Evolutionary conservation across 2,329 filamentous ascomycete species (phyloP).

Genomic region (Periconia sp.): DNA sequence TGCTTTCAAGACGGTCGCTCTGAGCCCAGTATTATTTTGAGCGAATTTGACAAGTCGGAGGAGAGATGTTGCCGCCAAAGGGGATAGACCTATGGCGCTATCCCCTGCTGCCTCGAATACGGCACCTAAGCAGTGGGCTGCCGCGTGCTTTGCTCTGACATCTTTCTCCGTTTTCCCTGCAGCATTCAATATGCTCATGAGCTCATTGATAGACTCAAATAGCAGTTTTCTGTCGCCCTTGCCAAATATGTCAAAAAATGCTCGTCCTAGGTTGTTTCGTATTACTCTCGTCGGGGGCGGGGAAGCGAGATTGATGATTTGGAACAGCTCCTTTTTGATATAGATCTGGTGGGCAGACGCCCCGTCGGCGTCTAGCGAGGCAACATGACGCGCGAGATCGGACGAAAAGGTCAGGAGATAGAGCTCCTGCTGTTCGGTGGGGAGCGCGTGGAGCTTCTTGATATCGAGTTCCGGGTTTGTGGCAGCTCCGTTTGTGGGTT

Average conservation of each 20-base stretch:
- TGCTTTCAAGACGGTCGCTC: slow-evolving; percentile 77
- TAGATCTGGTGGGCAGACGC: slow-evolving; percentile 88
- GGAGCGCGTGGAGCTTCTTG: slow-evolving; percentile 84
- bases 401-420: slow-evolving; percentile 90
- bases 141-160: slow-evolving; percentile 81
- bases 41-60: slow-evolving; percentile 82
- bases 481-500: slow-evolving; percentile 44
- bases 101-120: slow-evolving; percentile 93
- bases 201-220: slow-evolving; percentile 92
- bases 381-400: slow-evolving; percentile 80
- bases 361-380: slow-evolving; percentile 74
- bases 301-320: slow-evolving; percentile 82
- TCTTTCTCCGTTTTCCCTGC: slow-evolving; percentile 79
- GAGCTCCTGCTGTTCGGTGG: slow-evolving; percentile 93
- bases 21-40: slow-evolving; percentile 79
- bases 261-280: slow-evolving; percentile 85
- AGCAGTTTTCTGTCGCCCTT: slow-evolving; percentile 89
- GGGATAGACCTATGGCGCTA: slow-evolving; percentile 84
- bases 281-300: slow-evolving; percentile 87
- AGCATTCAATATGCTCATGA: slow-evolving; percentile 73
- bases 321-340: slow-evolving; percentile 92
- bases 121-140: slow-evolving; percentile 83
- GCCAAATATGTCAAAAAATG: slow-evolving; percentile 80
- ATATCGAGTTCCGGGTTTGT: slow-evolving; percentile 83
- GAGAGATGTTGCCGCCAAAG: slow-evolving; percentile 72